These are phyloP conservation scores for Viola pubescens DNA, from an alignment of 441 rosid genomes.

Conservation along the genomic window DNA sequence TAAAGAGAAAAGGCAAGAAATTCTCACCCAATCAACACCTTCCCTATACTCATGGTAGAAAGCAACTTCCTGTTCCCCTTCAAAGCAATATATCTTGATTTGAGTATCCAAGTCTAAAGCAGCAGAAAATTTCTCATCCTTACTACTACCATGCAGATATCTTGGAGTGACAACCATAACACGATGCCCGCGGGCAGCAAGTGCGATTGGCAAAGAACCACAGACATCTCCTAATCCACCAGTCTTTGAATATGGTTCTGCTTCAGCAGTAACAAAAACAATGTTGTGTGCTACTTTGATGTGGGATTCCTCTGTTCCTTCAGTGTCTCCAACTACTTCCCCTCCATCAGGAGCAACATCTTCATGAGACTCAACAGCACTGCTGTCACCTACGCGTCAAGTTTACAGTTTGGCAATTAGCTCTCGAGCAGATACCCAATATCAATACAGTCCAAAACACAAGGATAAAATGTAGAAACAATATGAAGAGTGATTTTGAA, in stretches of 20 bases:
- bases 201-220: conserved; percentile 80
- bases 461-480: not conserved
- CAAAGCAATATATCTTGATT: conserved; percentile 59
- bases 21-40: conserved; percentile 88
- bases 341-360: conserved; percentile 16
- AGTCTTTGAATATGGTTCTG: conserved; percentile 91
- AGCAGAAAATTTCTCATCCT: conserved; percentile 39
- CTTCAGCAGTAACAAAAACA: conserved; percentile 86
- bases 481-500: no score
- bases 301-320: conserved; percentile 20
- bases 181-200: conserved; percentile 82
- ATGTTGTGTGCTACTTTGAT: conserved; percentile 38
- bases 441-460: not conserved
- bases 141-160: conserved; percentile 53
- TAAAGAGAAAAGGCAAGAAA: conserved; percentile 12
- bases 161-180: conserved; percentile 92
- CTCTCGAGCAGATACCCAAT: not conserved
- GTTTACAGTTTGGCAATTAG: conserved; percentile 8
- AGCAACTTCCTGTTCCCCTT: conserved; percentile 65
- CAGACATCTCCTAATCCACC: conserved; percentile 97
- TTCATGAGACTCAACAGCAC: conserved; percentile 19
- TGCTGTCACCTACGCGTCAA: conserved; percentile 30
- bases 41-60: conserved; percentile 80
- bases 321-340: conserved; percentile 32
- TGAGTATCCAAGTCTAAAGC: conserved; percentile 38